A percentile compares a stretch with the other conserved stretches of the same genome.
Conservation (phyloP, 345 rosid species). For the Murraya paniculata region DNA sequence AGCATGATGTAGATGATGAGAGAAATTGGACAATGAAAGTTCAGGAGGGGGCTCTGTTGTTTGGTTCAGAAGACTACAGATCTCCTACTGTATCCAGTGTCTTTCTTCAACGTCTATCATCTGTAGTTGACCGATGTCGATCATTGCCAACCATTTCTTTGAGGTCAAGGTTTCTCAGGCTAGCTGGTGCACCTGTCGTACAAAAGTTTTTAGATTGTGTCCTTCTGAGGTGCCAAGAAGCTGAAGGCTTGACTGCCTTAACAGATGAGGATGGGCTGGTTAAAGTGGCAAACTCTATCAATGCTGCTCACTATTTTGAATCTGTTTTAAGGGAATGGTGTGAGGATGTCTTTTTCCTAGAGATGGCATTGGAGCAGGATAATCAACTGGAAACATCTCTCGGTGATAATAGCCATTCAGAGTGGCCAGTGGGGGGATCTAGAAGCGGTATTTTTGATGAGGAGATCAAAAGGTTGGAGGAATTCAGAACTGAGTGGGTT, state of each 20-base stretch:
- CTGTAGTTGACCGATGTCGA: constrained; percentile 63
- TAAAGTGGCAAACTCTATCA: constrained; percentile 69
- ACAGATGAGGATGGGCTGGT: constrained; percentile 74
- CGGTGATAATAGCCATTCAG: constrained; percentile 16
- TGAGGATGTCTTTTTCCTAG: constrained; percentile 85
- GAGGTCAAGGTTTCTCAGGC: constrained; percentile 72
- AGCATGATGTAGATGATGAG: constrained; percentile 52
- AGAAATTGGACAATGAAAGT: constrained; percentile 72
- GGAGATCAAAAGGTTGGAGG: constrained; percentile 56
- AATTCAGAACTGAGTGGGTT: constrained; percentile 73
- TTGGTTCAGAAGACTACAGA: constrained; percentile 58
- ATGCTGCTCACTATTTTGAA: constrained; percentile 66
- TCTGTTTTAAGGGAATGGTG: constrained; percentile 76
- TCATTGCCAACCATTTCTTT: constrained; percentile 54
- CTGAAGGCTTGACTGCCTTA: constrained; percentile 90
- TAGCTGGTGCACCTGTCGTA: constrained; percentile 60
- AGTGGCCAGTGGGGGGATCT: constrained; percentile 23
- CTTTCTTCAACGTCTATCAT: constrained; percentile 52
- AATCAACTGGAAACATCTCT: constrained; percentile 35
- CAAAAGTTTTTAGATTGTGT: constrained; percentile 61
- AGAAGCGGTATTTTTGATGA: constrained; percentile 49
- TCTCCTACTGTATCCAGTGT: constrained; percentile 62
- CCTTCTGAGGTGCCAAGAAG: constrained; percentile 83
- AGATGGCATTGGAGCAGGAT: constrained; percentile 49
- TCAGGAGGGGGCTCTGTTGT: constrained; percentile 50